phyloP scores from a whole-genome alignment of 495 filamentous ascomycete species.

The Neurospora cerealis region DNA sequence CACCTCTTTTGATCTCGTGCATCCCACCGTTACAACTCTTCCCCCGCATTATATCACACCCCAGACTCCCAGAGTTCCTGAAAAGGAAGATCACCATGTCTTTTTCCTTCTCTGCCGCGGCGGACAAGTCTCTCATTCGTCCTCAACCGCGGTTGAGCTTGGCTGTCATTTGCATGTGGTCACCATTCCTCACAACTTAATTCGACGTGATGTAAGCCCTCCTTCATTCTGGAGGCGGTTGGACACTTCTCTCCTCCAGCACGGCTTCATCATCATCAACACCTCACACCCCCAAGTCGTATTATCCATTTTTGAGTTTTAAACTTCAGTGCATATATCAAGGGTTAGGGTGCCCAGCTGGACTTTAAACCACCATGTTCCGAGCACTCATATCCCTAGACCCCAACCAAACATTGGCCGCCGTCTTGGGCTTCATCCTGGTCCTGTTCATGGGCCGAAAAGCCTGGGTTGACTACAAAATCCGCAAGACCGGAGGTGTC shows the following conservation, averaged over 20 bases:
- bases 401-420: neutral
- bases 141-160: neutral
- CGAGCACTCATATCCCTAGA: neutral
- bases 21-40: neutral
- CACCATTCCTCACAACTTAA: neutral
- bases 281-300: neutral
- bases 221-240: neutral
- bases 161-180: neutral
- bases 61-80: neutral
- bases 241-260: neutral
- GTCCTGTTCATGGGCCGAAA: conserved; percentile 2
- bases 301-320: neutral
- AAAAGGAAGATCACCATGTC: neutral
- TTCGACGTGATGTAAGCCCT: neutral
- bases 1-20: too few species aligned
- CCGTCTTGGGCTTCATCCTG: conserved; percentile 5
- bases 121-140: neutral
- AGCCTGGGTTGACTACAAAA: conserved; percentile 9
- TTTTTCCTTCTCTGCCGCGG: neutral
- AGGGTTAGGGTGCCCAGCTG: neutral
- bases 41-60: neutral
- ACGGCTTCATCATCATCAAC: neutral
- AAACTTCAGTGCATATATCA: neutral
- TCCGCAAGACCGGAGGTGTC: conserved; percentile 12
- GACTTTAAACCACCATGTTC: neutral